Evolutionary conservation across 208 protist genomes (phyloP).

Genomic region (Wallacemonas sp.): DNA sequence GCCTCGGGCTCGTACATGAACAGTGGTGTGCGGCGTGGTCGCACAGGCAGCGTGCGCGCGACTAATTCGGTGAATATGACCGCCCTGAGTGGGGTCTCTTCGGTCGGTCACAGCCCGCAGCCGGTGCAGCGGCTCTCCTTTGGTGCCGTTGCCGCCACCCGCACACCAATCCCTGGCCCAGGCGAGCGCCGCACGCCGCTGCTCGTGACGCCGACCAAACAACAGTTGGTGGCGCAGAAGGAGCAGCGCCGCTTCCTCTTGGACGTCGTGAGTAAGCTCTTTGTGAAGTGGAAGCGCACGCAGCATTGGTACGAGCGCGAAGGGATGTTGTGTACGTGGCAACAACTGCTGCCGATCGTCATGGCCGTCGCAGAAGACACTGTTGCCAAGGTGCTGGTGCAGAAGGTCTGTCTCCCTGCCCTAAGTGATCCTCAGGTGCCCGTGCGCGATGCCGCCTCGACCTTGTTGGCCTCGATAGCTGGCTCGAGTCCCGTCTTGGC

Average conservation of each 20-base stretch:
- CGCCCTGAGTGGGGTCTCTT: slow-evolving; percentile 3
- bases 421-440: slow-evolving; percentile 28
- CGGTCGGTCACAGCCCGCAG: slow-evolving; percentile 3
- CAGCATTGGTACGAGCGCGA: slow-evolving; percentile 26
- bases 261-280: slow-evolving; percentile 10
- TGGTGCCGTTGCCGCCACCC: not conserved
- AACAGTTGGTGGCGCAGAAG: slow-evolving; percentile 8
- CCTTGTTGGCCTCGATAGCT: slow-evolving; percentile 27
- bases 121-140: slow-evolving; percentile 10
- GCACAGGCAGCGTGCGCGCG: not conserved
- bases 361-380: slow-evolving; percentile 41
- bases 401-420: slow-evolving; percentile 22
- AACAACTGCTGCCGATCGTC: slow-evolving; percentile 62
- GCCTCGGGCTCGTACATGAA: not conserved
- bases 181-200: not conserved
- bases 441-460: slow-evolving; percentile 28
- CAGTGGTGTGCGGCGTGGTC: not conserved
- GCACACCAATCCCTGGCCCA: not conserved
- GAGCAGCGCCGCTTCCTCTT: slow-evolving; percentile 1
- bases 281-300: slow-evolving; percentile 8
- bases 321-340: slow-evolving; percentile 30
- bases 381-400: slow-evolving; percentile 12
- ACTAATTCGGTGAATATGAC: slow-evolving; percentile 2
- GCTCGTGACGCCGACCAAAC: not conserved
- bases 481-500: slow-evolving; percentile 21